Base-by-base conservation (phyloP, 2,329 filamentous ascomycete genomes). In the Pseudogymnoascus sp. region DNA sequence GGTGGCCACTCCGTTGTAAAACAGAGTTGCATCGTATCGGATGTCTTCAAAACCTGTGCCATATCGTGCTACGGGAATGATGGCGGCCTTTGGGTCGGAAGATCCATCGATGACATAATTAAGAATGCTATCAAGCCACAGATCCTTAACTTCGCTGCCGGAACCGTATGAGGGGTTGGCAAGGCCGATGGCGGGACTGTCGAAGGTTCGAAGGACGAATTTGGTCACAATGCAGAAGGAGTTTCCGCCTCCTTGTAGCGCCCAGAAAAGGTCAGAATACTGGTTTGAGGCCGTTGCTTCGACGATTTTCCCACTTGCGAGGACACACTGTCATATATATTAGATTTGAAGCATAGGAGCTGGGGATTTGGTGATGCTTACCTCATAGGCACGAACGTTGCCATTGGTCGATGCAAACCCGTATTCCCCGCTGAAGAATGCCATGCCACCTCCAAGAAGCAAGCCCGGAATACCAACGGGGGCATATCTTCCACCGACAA, bases 401-500 rank as follows among this genome's bases (percentile, higher is more conserved):
- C 42, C 73, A 38, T 73, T 70, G 1, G 71, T 72, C 1, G 74
- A 73, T n/a, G 71, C 71, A 64, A 70, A 74, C 5, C 76, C 76
- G 37, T 73, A 69, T n/a, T 66, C 65, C 46, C 69, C 68, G 4
- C 72, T 72, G 60, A 73, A 72, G 61, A 70, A 75, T 2, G 73
- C 16, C 42, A 64, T 61, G 36, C 62, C 62, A 5, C 64, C 64
- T 14, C 46, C 64, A 34, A 65, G 64, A 2, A 65, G 64, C 4
- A 65, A 37, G 16, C 64, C 64, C 12, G 53, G 53, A 7, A 64
- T 59, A 31, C 64, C 64, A 56, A 65, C 64, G 10, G 53, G 53
- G 28, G 34, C 62, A 11, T 61, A 40, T 14, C 64, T 38, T 11
- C 64, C 64, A n/a, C 64, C 64, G 4, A 62, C 64, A 61, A 64